These are phyloP conservation scores for Daedaleopsis nitida DNA, from an alignment of 768 basidiomycete species.

Conservation along the genomic window DNA sequence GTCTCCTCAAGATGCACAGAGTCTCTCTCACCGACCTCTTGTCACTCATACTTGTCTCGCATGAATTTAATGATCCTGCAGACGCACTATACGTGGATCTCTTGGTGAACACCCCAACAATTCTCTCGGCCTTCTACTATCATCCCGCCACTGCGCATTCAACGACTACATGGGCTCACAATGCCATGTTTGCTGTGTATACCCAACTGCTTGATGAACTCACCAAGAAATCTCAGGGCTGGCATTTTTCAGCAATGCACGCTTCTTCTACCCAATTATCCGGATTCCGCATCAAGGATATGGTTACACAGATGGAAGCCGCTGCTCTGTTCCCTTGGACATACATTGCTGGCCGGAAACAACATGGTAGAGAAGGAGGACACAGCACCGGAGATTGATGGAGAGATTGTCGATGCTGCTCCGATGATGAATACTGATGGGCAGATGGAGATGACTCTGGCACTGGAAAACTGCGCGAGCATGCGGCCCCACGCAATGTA, in stretches of 20 bases:
- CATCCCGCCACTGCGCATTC: neutral
- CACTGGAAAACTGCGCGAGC: neutral
- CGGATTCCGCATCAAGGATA: neutral
- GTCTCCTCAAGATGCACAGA: no score
- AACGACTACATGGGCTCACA: neutral
- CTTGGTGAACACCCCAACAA: neutral
- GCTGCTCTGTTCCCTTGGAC: no score
- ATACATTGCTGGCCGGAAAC: no score
- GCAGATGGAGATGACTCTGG: neutral
- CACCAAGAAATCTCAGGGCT: neutral
- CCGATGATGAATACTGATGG: no score
- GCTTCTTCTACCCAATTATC: neutral
- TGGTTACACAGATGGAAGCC: no score
- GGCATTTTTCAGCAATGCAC: slow-evolving; percentile 1
- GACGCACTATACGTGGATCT: neutral
- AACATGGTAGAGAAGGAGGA: no score
- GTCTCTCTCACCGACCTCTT: no score
- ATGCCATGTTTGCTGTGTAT: neutral
- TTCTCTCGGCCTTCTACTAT: neutral
- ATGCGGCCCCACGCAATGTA: neutral
- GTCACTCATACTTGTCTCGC: no score
- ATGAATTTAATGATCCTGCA: no score
- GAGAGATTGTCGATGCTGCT: no score
- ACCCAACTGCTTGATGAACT: neutral
- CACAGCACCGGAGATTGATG: no score